Evolutionary conservation across 1,139 yeast genomes (phyloP), one percentile per base, ranked within the genome.

Genomic region (Zygotorulaspora mrakii): DNA sequence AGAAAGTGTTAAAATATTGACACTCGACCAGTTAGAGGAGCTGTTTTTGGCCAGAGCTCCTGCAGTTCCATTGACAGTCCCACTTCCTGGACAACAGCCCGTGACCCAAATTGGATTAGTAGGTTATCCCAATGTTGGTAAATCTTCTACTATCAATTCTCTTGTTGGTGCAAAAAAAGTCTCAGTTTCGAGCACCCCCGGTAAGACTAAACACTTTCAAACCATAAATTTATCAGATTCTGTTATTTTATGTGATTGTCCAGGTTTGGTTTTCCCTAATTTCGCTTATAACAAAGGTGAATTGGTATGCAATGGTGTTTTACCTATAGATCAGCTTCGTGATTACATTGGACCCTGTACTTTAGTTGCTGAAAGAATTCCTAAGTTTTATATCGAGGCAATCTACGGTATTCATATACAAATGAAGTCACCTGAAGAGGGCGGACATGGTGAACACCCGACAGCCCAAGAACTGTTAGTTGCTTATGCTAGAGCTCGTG

Each of bases 121-220:
- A 13, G 99, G 99, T 33, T 89, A 89, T 62, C 95, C 95, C 22
- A 87, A 89, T 62, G 97, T 89, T 38, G 97, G 97, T 71, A 89
- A 89, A 64, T 89, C 96, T 1, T 88, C 96, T 8, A 89, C 97
- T 8, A 89, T 89, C 55, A 89, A 89, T 64, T 96, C 97, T 0
- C 73, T 94, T 36, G 94, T 91, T 36, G 98, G 98, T 14, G 80
- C 96, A 17, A 94, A 94, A 61, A 89, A 87, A 61, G 99, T 94
- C 9, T 88, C 97, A 1, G 98, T 94, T 27, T 91, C 98, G 2
- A 74, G 98, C 1, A 94, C 98, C 0, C 99, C 99, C 5, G 99
- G 99, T 69, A 94, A 94, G 64, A 94, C 99, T 12, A 94, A 94
- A 64, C 99, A 94, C 72, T 94, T 94, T 73, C 99, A 94, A 70